A percentile compares a stretch with the other conserved stretches of the same genome.
Evolutionary conservation across 2,329 filamentous ascomycete species (phyloP).

Genomic region (Hyphodiscus sp.): DNA sequence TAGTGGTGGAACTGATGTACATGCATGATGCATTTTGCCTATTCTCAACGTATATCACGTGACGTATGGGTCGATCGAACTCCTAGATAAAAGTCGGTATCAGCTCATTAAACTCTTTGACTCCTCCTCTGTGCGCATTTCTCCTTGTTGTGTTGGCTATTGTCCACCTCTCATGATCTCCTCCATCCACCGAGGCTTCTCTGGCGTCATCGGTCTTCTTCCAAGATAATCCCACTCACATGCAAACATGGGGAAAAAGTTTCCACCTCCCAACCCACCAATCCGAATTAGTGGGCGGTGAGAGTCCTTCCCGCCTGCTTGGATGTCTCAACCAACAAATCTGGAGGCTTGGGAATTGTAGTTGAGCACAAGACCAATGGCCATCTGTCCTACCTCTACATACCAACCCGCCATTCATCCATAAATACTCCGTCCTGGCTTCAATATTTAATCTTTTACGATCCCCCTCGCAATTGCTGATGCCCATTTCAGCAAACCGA

Average conservation of each 20-base stretch:
- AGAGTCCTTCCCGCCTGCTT: neutral
- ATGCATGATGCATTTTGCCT: neutral
- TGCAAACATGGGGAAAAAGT: neutral
- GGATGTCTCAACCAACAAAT: constrained; percentile 8
- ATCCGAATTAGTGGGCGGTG: constrained; percentile 4
- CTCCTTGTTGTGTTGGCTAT: too few relatives aligned
- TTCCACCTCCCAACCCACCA: neutral
- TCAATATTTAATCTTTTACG: neutral
- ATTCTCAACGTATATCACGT: neutral
- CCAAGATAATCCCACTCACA: neutral
- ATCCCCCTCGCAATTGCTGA: constrained; percentile 14
- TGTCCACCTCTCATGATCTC: too few relatives aligned
- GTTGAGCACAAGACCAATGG: constrained; percentile 13
- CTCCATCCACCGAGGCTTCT: neutral
- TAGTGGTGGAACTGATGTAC: too few relatives aligned
- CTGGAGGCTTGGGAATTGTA: neutral
- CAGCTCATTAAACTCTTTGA: too few relatives aligned
- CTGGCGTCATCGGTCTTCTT: neutral
- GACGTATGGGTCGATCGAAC: too few relatives aligned
- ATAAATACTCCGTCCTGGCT: neutral
- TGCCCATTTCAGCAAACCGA: constrained; percentile 11
- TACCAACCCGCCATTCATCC: neutral
- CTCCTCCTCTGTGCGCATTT: too few relatives aligned
- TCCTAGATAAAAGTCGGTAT: too few relatives aligned
- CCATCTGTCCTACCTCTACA: neutral